Base-by-base conservation (phyloP, 2,329 filamentous ascomycete genomes). In the Aspergillus sp. region DNA sequence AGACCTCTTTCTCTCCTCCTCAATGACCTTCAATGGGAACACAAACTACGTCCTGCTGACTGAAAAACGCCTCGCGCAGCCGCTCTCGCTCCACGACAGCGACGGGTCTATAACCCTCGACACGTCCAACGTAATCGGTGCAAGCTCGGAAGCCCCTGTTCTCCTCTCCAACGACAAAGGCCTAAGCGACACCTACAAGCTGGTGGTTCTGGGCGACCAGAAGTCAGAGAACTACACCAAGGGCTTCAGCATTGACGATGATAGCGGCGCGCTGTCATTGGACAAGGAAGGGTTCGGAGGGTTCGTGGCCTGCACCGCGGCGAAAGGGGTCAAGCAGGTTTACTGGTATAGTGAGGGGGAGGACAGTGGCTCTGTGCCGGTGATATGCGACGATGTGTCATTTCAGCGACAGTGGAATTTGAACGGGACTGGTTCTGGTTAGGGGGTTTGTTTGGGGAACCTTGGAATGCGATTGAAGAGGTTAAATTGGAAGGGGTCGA, bases 1-100 rank as follows among this genome's bases (percentile, higher is more conserved):
- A 6, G 35, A 24, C 24, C 43, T 46, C 51, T 57, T 52, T 49
- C 23, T 57, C 17, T 52, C 48, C 35, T 57, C 55, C 15, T 41
- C 43, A 15, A 57, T 57, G 12, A 57, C 55, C 11, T 47, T 48
- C 24, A 57, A 57, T 35, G 55, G 55, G 4, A 33, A 48, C 37
- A 57, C 35, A 51, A 57, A 57, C 55, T 57, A 57, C 55, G 37
- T 57, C 43, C 55, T 57, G 14, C 49, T 57, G 4, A 48, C 55
- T 7, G 27, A 31, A 7, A 4, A 23, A 23, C 31, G 49, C 15
- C 49, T 52, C 33, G 55, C 55, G 6, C 49, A 57, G 6, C 49
- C 55, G 15, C 49, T 57, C n/a, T 17, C 19, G 4, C 35, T 52
- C 24, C 52, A 45, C 49, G n/a, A 23, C 6, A 43, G 43, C 24